These are phyloP conservation scores for Rhazya stricta DNA, from an alignment of 257 asterid genomes.

Conservation along the genomic window DNA sequence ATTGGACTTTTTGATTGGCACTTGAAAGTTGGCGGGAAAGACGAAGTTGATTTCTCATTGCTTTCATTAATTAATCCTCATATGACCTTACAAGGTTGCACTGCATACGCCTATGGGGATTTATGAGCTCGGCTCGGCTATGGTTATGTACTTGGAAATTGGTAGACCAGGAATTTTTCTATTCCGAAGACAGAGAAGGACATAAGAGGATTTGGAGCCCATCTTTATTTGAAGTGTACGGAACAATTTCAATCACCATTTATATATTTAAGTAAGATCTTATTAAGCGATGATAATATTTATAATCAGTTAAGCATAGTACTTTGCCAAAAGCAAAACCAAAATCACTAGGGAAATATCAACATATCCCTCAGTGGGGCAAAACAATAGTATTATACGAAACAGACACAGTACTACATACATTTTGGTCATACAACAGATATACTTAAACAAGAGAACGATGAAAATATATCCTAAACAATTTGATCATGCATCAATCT, in stretches of 20 bases:
- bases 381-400: not conserved
- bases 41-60: slow-evolving; percentile 17
- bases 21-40: slow-evolving; percentile 39
- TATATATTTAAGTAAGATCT: too few relatives aligned
- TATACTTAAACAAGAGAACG: not conserved
- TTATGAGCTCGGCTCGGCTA: not conserved
- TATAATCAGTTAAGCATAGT: too few relatives aligned
- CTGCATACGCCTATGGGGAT: not conserved
- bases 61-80: slow-evolving; percentile 7
- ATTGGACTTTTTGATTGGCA: slow-evolving; percentile 13
- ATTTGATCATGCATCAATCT: not conserved
- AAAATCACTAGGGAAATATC: not conserved
- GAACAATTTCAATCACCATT: too few relatives aligned
- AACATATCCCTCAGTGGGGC: not conserved
- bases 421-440: not conserved
- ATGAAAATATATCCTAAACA: not conserved
- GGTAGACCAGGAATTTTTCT: too few relatives aligned
- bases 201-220: too few relatives aligned
- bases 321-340: not conserved
- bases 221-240: too few relatives aligned
- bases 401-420: not conserved
- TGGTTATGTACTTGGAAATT: not conserved
- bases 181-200: too few relatives aligned
- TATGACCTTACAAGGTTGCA: not conserved
- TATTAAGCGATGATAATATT: too few relatives aligned